Percentiles rank a stretch among this genome's conserved stretches.
Evolutionary conservation across 169 alveolate genomes (phyloP).

Genomic region (Neospora caninum): DNA sequence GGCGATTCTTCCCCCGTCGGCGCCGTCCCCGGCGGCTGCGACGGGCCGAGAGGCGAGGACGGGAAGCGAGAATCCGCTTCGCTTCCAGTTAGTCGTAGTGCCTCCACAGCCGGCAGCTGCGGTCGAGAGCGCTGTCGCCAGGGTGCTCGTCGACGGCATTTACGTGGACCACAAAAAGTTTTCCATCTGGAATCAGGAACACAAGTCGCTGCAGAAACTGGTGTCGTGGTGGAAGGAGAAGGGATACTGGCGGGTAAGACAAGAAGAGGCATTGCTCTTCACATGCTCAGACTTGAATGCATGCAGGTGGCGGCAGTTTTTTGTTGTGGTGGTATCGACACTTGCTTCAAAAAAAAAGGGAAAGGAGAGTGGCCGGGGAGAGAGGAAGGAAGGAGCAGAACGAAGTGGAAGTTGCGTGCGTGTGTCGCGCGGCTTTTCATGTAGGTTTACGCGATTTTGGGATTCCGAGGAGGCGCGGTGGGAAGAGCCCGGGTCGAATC

Average conservation of each 20-base stretch:
- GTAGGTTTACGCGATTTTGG: too few species aligned
- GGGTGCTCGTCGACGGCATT: conserved; percentile 78
- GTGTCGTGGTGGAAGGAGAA: conserved; percentile 85
- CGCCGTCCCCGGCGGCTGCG: conserved; percentile 19
- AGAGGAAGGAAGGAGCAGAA: too few species aligned
- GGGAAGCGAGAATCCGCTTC: conserved; percentile 70
- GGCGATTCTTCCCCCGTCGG: conserved; percentile 81
- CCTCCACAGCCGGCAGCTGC: conserved; percentile 76
- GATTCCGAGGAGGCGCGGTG: too few species aligned
- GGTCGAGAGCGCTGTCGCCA: not conserved
- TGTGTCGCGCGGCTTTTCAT: too few species aligned
- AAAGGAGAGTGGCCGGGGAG: too few species aligned
- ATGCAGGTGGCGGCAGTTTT: too few species aligned
- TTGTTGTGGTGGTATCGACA: too few species aligned
- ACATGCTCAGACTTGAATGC: too few species aligned
- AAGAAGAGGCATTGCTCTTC: too few species aligned
- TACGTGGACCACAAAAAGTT: conserved; percentile 81
- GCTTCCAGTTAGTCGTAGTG: conserved; percentile 80
- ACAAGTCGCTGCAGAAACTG: conserved; percentile 71
- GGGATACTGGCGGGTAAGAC: conserved; percentile 81
- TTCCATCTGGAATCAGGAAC: conserved; percentile 79
- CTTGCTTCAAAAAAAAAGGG: too few species aligned
- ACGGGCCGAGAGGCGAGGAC: not conserved
- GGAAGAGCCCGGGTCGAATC: too few species aligned
- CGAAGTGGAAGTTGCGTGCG: too few species aligned